Evolutionary conservation across 257 asterid species (phyloP).

Genomic region (Striga asiatica): DNA sequence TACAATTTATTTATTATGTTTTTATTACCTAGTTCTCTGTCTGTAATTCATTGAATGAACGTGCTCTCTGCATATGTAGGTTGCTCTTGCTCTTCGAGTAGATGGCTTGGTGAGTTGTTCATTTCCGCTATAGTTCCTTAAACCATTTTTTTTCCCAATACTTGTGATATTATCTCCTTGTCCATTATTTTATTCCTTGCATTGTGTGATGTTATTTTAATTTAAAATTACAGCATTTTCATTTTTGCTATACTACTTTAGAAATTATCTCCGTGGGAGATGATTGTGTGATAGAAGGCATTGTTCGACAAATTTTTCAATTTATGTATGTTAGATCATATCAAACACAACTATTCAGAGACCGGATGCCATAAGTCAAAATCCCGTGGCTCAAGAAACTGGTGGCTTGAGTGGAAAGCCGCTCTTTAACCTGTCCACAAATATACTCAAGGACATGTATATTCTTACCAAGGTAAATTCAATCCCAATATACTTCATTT

Average conservation of each 20-base stretch:
- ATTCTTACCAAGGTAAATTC: conserved; percentile 78
- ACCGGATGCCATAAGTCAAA: conserved; percentile 46
- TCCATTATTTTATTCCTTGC: too few species aligned
- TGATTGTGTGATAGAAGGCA: conserved; percentile 5
- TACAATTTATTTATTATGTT: too few species aligned
- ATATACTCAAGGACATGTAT: conserved; percentile 78
- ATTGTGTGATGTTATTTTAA: too few species aligned
- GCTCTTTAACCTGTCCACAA: conserved; percentile 54
- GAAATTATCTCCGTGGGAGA: too few species aligned
- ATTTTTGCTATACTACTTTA: too few species aligned
- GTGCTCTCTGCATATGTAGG: conserved; percentile 42
- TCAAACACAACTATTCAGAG: conserved; percentile 89
- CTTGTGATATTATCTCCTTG: too few species aligned
- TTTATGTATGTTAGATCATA: conserved; percentile 52
- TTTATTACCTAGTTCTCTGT: background rate
- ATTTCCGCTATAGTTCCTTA: background rate
- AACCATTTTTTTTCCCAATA: background rate
- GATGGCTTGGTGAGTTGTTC: conserved; percentile 90
- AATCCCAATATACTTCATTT: background rate
- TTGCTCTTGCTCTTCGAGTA: conserved; percentile 83
- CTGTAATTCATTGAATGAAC: conserved; percentile 8
- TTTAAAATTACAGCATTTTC: too few species aligned
- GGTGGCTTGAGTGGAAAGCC: conserved; percentile 99
- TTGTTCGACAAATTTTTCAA: background rate
- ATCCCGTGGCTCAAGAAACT: conserved; percentile 63